Base-by-base conservation (phyloP, 1,139 yeast species). In the Yamadazyma friedrichii region DNA sequence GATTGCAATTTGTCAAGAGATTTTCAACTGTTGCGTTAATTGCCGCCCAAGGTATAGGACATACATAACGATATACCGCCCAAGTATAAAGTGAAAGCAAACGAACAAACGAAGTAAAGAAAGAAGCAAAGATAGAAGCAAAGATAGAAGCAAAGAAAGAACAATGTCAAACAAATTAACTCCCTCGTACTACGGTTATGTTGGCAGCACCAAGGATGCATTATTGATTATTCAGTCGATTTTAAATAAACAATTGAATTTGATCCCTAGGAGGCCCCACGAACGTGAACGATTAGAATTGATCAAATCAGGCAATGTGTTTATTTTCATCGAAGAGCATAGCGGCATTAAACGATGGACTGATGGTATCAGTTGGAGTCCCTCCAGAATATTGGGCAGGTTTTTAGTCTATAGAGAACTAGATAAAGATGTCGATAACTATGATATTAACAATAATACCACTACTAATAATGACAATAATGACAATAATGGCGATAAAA, bases 301-400 rank as follows among this genome's bases (percentile, higher is more conserved):
- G 38, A 88, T 89, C 33, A 69, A 72, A 43, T 82, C 89, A 10
- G 97, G 97, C 0, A 80, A 83, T 52, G 83, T 88, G 0, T 89
- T 88, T 62, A 88, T 89, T 3, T 89, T 88, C 56, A 78, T 86
- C 39, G 96, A 89, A 59, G 88, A 85, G 49, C 72, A 76, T 15
- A 82, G 93, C 0, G 93, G 94, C 1, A 88, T 89, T 47, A 86
- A 86, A 59, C 70, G 97, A 42, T 89, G 97, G 97, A 89, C 97
- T 0, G 97, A 89, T 57, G 96, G 97, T 12, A 79, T 87, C 15
- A 75, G 91, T 10, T 89, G 97, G 97, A 82, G 91, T 1, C 96
- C 97, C 0, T 84, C 94, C 2, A 68, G 97, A 39, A 88, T 89
- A 25, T 70, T 88, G 33, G 95, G 95, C 3, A 71, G 94, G 43